Evolutionary conservation across 805 yeast species (phyloP).

Genomic region (Kuraishia floccosa): DNA sequence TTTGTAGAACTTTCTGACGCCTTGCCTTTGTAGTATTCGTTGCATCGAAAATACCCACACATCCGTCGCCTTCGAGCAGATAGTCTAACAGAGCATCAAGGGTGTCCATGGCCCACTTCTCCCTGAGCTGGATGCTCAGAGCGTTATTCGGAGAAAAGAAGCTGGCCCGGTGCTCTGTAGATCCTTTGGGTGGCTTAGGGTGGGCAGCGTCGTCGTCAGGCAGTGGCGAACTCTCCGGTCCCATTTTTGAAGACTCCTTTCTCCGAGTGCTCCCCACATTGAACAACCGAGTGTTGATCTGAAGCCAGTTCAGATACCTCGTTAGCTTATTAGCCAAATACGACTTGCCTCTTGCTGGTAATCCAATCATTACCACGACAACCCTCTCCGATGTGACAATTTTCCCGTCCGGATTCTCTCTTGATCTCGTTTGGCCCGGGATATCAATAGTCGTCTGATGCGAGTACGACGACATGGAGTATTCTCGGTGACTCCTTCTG

Average conservation of each 20-base stretch:
- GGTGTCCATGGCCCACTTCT: slow-evolving; percentile 95
- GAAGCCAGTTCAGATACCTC: slow-evolving; percentile 87
- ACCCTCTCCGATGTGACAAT: slow-evolving; percentile 59
- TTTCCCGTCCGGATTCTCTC: slow-evolving; percentile 66
- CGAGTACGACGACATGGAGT: too few species aligned
- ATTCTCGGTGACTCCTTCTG: too few species aligned
- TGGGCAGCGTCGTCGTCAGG: slow-evolving; percentile 23
- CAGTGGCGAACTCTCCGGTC: slow-evolving; percentile 60
- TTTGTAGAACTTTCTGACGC: slow-evolving; percentile 25
- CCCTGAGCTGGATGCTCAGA: slow-evolving; percentile 55
- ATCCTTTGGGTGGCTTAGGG: background rate
- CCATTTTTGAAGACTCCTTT: slow-evolving; percentile 49
- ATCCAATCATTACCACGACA: slow-evolving; percentile 93
- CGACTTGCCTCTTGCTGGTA: slow-evolving; percentile 92
- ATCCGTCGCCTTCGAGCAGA: slow-evolving; percentile 27
- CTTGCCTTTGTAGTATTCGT: slow-evolving; percentile 41
- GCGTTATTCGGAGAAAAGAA: slow-evolving; percentile 79
- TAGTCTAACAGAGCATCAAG: slow-evolving; percentile 28
- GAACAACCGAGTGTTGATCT: slow-evolving; percentile 82
- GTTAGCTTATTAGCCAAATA: slow-evolving; percentile 87
- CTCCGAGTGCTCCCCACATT: slow-evolving; percentile 95
- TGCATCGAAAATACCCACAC: slow-evolving; percentile 50
- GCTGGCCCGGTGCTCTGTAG: slow-evolving; percentile 55
- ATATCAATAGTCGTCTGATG: slow-evolving; percentile 69
- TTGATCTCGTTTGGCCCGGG: slow-evolving; percentile 82